A percentile compares a stretch with the other conserved stretches of the same genome.
Conservation (phyloP, 129 eudicot species). For the Silybum marianum region DNA sequence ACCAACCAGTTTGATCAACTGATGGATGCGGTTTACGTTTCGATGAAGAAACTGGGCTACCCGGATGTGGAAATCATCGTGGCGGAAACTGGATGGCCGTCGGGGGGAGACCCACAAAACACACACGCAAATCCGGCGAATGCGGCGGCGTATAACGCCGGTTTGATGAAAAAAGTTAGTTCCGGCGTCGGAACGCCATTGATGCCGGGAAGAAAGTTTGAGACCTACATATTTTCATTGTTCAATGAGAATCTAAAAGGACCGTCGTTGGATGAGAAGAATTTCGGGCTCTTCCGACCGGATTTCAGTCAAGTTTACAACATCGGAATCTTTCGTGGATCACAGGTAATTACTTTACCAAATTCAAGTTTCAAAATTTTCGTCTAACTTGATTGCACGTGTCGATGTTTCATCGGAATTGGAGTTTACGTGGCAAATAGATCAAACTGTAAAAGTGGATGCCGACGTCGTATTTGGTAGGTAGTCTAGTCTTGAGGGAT, state of each 20-base stretch:
- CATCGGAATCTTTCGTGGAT: constrained; percentile 60
- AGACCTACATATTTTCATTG: constrained; percentile 70
- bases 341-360: constrained; percentile 42
- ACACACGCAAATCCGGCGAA: constrained; percentile 53
- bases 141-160: constrained; percentile 74
- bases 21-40: constrained; percentile 66
- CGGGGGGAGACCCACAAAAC: constrained; percentile 59
- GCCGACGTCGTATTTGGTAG: constrained; percentile 20
- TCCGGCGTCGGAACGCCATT: constrained; percentile 81
- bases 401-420: constrained; percentile 10
- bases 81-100: constrained; percentile 98
- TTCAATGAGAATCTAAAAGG: constrained; percentile 79
- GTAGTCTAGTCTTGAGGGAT: neutral
- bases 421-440: constrained; percentile 25
- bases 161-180: constrained; percentile 47
- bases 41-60: constrained; percentile 74
- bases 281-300: constrained; percentile 79
- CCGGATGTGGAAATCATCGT: constrained; percentile 70
- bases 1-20: constrained; percentile 72
- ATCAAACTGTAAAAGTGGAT: neutral
- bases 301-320: constrained; percentile 79
- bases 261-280: constrained; percentile 76
- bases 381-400: constrained; percentile 3
- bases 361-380: neutral
- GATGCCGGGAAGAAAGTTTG: constrained; percentile 84